These are phyloP conservation scores for Colletotrichum kahawae DNA, from an alignment of 2,329 filamentous ascomycete genomes.

Conservation along the genomic window DNA sequence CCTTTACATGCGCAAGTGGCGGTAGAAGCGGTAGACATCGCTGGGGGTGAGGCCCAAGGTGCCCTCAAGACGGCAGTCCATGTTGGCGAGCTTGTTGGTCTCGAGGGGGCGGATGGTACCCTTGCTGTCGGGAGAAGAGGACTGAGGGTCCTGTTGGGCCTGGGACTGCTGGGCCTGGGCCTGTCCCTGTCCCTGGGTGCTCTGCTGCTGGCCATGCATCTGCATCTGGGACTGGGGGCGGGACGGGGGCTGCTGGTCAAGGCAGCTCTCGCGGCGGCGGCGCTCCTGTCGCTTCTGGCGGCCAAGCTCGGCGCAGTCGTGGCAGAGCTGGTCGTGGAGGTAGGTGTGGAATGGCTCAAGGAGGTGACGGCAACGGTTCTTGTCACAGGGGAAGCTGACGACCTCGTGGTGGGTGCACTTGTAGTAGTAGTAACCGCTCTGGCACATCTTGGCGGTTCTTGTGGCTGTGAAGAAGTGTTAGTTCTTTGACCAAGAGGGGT, in stretches of 20 bases:
- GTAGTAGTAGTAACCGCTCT: constrained; percentile 23
- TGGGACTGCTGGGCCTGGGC: background rate
- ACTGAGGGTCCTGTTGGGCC: background rate
- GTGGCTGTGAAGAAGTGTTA: background rate
- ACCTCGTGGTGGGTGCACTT: constrained; percentile 18
- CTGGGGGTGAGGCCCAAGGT: background rate
- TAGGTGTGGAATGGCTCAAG: background rate
- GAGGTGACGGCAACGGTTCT: background rate
- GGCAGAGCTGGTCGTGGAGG: constrained; percentile 20
- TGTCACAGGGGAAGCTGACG: constrained; percentile 12
- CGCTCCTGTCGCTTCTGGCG: background rate
- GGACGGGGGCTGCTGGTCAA: background rate
- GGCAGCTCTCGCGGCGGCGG: background rate
- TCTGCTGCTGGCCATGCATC: background rate
- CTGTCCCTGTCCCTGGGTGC: background rate
- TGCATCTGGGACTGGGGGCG: background rate
- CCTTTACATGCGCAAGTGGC: background rate
- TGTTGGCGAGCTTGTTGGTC: constrained; percentile 17
- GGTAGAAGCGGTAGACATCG: background rate
- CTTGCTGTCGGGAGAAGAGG: background rate
- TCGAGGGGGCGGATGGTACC: constrained; percentile 14
- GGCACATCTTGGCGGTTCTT: constrained; percentile 6
- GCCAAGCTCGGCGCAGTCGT: constrained; percentile 13
- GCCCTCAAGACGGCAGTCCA: constrained; percentile 24
- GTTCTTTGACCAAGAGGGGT: background rate